Percentiles rank a stretch among this genome's conserved stretches.
These are phyloP conservation scores for Sphaerosporella brunnea DNA, from an alignment of 495 filamentous ascomycete species.

Conservation along the genomic window DNA sequence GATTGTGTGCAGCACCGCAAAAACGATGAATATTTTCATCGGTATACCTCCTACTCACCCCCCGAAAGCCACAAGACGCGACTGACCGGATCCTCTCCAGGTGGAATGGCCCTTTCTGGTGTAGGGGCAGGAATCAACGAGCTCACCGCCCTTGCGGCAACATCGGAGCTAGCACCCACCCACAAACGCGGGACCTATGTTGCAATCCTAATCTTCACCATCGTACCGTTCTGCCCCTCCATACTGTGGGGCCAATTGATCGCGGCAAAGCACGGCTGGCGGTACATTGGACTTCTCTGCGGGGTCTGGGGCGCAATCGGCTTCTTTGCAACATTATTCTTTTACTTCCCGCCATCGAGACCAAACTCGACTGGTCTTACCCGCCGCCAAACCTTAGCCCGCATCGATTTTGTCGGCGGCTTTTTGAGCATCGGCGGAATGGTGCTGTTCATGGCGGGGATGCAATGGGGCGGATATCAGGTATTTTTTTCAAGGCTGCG, in stretches of 20 bases:
- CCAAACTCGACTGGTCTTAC: slow-evolving; percentile 36
- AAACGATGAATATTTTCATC: slow-evolving; percentile 52
- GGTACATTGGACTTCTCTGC: slow-evolving; percentile 34
- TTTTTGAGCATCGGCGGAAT: slow-evolving; percentile 47
- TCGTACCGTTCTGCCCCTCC: slow-evolving; percentile 49
- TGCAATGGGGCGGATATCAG: slow-evolving; percentile 54
- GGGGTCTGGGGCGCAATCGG: slow-evolving; percentile 45
- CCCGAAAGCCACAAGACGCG: slow-evolving; percentile 21
- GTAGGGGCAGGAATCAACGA: slow-evolving; percentile 48
- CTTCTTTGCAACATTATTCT: slow-evolving; percentile 40
- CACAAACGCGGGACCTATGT: slow-evolving; percentile 51
- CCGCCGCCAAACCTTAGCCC: slow-evolving; percentile 34
- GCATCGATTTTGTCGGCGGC: slow-evolving; percentile 50
- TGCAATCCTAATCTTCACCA: slow-evolving; percentile 46
- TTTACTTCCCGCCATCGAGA: slow-evolving; percentile 50
- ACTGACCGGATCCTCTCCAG: slow-evolving; percentile 29
- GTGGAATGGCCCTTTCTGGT: slow-evolving; percentile 36
- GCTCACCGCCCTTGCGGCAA: slow-evolving; percentile 49
- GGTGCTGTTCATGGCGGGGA: slow-evolving; percentile 45
- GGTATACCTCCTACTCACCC: slow-evolving; percentile 34
- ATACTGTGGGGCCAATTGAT: slow-evolving; percentile 57
- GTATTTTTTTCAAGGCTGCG: slow-evolving; percentile 21
- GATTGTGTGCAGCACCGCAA: slow-evolving; percentile 44
- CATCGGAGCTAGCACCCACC: slow-evolving; percentile 51
- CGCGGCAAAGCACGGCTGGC: slow-evolving; percentile 39